Evolutionary conservation across 23 red algal species (phyloP).

Genomic region (Gracilaria vermiculophylla): DNA sequence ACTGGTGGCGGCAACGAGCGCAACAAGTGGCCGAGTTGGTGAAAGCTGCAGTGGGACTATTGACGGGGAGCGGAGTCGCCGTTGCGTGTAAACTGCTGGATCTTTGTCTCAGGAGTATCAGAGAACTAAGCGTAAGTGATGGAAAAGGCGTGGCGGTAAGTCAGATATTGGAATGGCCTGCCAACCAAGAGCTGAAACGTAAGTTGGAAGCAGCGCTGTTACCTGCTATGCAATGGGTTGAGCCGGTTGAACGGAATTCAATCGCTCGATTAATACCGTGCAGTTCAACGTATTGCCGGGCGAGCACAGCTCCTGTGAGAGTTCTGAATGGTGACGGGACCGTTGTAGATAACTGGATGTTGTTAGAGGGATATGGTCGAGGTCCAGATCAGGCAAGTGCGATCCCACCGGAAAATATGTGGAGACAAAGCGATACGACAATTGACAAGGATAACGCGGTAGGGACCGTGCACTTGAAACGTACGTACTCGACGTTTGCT

Average conservation of each 20-base stretch:
- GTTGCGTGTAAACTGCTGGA: slow-evolving; percentile 35
- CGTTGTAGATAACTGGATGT: slow-evolving; percentile 60
- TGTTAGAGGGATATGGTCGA: slow-evolving; percentile 70
- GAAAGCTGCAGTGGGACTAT: not conserved
- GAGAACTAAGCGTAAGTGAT: not conserved
- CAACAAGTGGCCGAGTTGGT: slow-evolving; percentile 23
- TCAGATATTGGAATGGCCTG: slow-evolving; percentile 24
- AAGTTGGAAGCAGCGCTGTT: slow-evolving; percentile 4
- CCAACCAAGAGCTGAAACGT: slow-evolving; percentile 15
- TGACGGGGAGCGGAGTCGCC: slow-evolving; percentile 5
- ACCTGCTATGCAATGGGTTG: slow-evolving; percentile 44
- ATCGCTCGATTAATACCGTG: not conserved
- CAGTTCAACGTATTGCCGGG: not conserved
- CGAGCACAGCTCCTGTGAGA: not conserved
- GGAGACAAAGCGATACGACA: slow-evolving; percentile 24
- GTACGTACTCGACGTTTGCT: slow-evolving; percentile 64
- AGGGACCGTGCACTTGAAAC: slow-evolving; percentile 44
- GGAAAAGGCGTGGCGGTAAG: not conserved
- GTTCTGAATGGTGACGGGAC: slow-evolving; percentile 31
- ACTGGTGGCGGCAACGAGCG: slow-evolving; percentile 27
- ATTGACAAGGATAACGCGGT: not conserved
- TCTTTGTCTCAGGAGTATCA: slow-evolving; percentile 29
- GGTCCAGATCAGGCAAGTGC: slow-evolving; percentile 47
- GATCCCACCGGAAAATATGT: slow-evolving; percentile 20
- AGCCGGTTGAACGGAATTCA: not conserved